Percentiles rank a stretch among this genome's conserved stretches.
Evolutionary conservation across 768 basidiomycete genomes (phyloP).

Genomic region (Cyclocybe cylindracea): DNA sequence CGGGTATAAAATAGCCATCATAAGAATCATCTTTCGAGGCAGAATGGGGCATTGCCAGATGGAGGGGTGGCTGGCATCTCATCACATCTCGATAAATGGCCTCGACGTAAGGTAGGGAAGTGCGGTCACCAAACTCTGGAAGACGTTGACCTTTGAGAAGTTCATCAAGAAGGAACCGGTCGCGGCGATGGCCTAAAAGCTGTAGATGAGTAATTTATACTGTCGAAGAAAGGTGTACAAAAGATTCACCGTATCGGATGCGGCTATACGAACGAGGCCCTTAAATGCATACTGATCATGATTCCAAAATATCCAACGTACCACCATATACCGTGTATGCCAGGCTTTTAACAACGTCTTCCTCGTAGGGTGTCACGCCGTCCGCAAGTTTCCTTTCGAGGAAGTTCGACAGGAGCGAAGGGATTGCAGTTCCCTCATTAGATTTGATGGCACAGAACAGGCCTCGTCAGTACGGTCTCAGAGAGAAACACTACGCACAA

Average conservation of each 20-base stretch:
- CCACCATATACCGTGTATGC: slow-evolving; percentile 16
- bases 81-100: slow-evolving; percentile 37
- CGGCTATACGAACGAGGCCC: background rate
- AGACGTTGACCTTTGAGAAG: slow-evolving; percentile 28
- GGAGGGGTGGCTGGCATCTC: slow-evolving; percentile 26
- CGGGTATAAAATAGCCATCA: slow-evolving; percentile 31
- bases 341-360: slow-evolving; percentile 8
- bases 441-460: background rate
- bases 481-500: slow-evolving; percentile 1
- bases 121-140: slow-evolving; percentile 26
- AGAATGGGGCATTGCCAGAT: slow-evolving; percentile 23
- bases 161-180: slow-evolving; percentile 22
- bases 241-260: slow-evolving; percentile 11
- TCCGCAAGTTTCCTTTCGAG: slow-evolving; percentile 3
- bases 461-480: too few species aligned
- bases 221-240: background rate
- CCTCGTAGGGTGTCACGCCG: slow-evolving; percentile 5
- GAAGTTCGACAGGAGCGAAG: slow-evolving; percentile 8
- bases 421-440: slow-evolving; percentile 6
- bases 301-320: background rate
- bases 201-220: background rate
- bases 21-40: slow-evolving; percentile 27
- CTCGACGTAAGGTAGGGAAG: slow-evolving; percentile 30
- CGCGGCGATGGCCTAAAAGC: slow-evolving; percentile 9
- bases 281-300: background rate